Conservation (phyloP, 2,329 filamentous ascomycete species). For the Pestalotiopsis sp. region DNA sequence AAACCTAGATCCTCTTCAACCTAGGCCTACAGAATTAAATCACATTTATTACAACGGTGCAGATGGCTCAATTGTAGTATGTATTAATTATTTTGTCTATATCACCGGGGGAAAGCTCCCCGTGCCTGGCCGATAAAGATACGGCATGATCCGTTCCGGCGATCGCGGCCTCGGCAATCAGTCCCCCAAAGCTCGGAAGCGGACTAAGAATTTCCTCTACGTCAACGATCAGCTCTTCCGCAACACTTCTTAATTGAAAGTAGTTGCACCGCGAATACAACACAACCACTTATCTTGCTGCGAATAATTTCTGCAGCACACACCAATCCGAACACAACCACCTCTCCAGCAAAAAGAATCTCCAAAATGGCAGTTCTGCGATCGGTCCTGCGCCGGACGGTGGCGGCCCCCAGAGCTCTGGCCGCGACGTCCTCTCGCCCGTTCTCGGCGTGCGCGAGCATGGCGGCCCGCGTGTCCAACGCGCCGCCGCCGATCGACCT, state of each 20-base stretch:
- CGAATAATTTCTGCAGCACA: neutral
- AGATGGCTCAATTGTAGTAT: neutral
- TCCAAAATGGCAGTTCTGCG: constrained; percentile 14
- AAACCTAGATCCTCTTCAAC: no score
- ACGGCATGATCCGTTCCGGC: neutral
- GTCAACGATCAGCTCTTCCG: constrained; percentile 18
- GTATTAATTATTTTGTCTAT: neutral
- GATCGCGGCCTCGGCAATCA: constrained; percentile 12
- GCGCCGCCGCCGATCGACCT: constrained; percentile 32
- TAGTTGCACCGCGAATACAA: neutral
- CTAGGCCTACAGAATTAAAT: no score
- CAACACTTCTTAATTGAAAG: neutral
- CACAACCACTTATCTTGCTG: neutral
- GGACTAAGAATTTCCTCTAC: constrained; percentile 19
- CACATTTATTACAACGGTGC: no score
- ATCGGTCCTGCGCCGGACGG: constrained; percentile 10
- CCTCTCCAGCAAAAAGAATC: neutral
- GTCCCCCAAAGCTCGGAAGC: constrained; percentile 3
- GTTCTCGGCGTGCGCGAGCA: constrained; percentile 19
- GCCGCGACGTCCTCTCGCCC: constrained; percentile 17
- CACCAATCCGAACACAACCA: neutral
- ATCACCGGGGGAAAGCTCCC: neutral
- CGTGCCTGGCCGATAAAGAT: constrained; percentile 5
- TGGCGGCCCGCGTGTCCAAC: constrained; percentile 24
- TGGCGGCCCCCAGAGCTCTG: constrained; percentile 6